Evolutionary conservation across 1,284 basidiomycete genomes (phyloP), one percentile per base, ranked within the genome.

Genomic region (Sutorius eximius): DNA sequence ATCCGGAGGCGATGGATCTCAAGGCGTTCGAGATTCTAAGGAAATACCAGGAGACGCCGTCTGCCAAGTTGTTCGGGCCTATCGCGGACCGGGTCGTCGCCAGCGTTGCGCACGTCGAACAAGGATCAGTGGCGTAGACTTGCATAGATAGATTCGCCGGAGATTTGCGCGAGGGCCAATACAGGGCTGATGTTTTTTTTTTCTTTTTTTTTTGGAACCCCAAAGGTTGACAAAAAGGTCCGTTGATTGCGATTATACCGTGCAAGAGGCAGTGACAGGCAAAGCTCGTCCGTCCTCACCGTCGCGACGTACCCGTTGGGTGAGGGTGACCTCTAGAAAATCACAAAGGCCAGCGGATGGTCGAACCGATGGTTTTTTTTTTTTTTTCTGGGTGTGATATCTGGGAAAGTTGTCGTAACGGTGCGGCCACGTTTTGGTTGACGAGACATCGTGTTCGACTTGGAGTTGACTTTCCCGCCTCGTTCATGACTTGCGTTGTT

Each of bases 41-140:
- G 49, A 71, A 74, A 56, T 92, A 92, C 66, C 60, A 74, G 63
- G 70, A 70, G 61, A 92, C 89, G 36, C 72, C 82, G 10, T 86
- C 87, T 3, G 82, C 81, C 51, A 76, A 75, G 66, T 66, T 89
- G 44, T 89, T 91, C 68, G 66, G 72, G 60, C 66, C 64, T 15
- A 85, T 91, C 51, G 73, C 76, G 41, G 75, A 75, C 44, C 73
- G 75, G 40, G 67, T 82, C 3, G 62, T 64, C 5, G 51, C 42
- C 36, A 34, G 37, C 29, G 6, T 61, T 24, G 58, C 18, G 13
- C 27, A 41, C 12, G 44, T 59, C 30, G 54, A 48, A 24, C 48
- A 29, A 22, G 53, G 40, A 46, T 61, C 55, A 27, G 36, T 56
- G 37, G 40, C 32, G 37, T 59, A 48, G 51, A 45, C n/a, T 34